phyloP scores from a whole-genome alignment of 345 rosid genomes.

The Pistacia integerrima region DNA sequence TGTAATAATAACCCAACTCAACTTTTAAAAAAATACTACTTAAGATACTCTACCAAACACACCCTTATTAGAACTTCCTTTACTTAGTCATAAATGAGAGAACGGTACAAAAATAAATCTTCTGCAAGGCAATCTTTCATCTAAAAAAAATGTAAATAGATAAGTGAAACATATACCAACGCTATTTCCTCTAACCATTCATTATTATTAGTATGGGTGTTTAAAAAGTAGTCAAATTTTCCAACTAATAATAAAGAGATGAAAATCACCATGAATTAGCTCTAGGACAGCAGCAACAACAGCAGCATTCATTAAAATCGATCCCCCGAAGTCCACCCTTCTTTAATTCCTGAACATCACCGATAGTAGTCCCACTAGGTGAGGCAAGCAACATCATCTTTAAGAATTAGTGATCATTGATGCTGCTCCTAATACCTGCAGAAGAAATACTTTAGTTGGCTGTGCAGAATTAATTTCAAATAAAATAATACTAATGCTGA shows the following conservation, averaged over 20 bases:
- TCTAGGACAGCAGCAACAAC: slow-evolving; percentile 79
- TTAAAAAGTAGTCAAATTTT: no score
- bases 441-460: neutral
- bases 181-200: no score
- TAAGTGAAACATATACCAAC: no score
- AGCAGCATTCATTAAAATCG: slow-evolving; percentile 79
- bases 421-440: slow-evolving; percentile 94
- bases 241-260: neutral
- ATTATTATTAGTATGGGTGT: no score
- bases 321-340: slow-evolving; percentile 79
- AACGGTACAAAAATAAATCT: no score
- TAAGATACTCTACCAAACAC: no score
- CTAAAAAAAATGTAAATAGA: no score
- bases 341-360: slow-evolving; percentile 88
- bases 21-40: no score
- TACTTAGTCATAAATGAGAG: no score
- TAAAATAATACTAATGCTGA: neutral
- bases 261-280: neutral
- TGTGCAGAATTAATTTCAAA: neutral
- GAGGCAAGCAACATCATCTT: slow-evolving; percentile 80
- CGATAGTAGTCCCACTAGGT: slow-evolving; percentile 90
- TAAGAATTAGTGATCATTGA: slow-evolving; percentile 73
- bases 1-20: no score
- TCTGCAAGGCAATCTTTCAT: no score
- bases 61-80: no score